phyloP scores from a whole-genome alignment of 768 basidiomycete species.

The Serendipita indica region DNA sequence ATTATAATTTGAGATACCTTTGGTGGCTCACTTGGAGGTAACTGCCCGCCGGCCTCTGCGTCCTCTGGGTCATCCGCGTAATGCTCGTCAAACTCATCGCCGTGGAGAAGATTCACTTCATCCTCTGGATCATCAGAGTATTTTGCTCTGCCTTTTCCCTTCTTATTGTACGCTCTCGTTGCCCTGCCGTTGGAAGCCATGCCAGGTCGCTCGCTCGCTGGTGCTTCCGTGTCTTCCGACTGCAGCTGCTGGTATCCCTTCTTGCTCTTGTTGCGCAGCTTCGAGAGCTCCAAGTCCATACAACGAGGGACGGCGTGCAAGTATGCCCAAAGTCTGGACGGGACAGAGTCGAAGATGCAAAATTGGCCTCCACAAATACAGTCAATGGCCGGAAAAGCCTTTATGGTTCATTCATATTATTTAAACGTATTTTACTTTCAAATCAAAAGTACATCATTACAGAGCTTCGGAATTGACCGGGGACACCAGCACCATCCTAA shows the following conservation, averaged over 20 bases:
- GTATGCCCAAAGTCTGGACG: not conserved
- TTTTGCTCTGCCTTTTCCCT: conserved; percentile 4
- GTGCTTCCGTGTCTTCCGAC: not conserved
- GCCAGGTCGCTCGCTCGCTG: not conserved
- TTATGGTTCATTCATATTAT: too few relatives aligned
- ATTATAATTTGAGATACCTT: not conserved
- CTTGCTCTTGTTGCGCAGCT: not conserved
- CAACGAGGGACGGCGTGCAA: not conserved
- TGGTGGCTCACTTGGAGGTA: not conserved
- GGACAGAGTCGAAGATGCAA: not conserved
- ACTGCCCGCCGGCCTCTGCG: not conserved
- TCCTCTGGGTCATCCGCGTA: conserved; percentile 5
- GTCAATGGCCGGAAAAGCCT: too few relatives aligned
- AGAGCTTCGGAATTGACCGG: conserved; percentile 43
- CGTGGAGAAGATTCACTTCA: conserved; percentile 10
- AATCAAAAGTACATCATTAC: conserved; percentile 22
- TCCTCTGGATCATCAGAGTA: conserved; percentile 13
- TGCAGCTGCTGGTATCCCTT: not conserved
- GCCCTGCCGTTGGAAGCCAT: not conserved
- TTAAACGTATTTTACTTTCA: too few relatives aligned
- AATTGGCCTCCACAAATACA: not conserved
- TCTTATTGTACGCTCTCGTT: not conserved
- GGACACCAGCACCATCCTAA: conserved; percentile 63
- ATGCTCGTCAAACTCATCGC: not conserved
- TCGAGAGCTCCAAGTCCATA: not conserved